Base-by-base conservation (phyloP, 1,284 basidiomycete genomes). In the Malassezia furfur region DNA sequence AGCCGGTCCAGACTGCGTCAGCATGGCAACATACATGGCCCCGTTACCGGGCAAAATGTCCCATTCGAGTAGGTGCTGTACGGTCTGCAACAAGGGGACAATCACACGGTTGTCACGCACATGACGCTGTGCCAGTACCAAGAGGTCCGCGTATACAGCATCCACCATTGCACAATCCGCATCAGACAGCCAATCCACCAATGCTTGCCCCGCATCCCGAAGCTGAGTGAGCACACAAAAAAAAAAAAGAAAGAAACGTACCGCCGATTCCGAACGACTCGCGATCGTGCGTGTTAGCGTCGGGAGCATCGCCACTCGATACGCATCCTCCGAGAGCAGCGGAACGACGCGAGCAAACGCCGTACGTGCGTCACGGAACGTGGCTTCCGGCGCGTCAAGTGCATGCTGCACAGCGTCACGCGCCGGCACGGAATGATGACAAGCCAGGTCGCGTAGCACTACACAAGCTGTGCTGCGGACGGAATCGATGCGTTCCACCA, bases 401-500 rank as follows among this genome's bases (percentile, higher is more conserved):
- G 21, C 43, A 6, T 15, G 28, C 6, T 10, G 19, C 12, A 47
- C 12, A 0, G 9, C n/a, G 9, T 30, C 45, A 7, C 31, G 21
- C 5, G 14, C 30, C n/a, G 54, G 54, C 10, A 64, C 39, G 3
- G 58, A 60, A 22, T 59, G 54, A 0, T 49, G 50, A 1, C 14
- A 7, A 2, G 60, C 60, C 17, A 45, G 47, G 2, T 15, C 5
- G 0, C 22, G 19, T 2, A 63, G 54, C 12, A 79, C 75, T 3
- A 66, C 67, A 21, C 88, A 89, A 2, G 88, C 85, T 39, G 82
- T 83, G 55, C 85, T 83, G 32, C 91, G 81, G 31, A 96, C 87
- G 65, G 86, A 87, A 70, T 96, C 91, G 25, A 96, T 82, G 60
- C 90, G 81, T 75, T 96, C 93, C 15, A 88, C 83, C 7, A 87